Base-by-base conservation (phyloP, 2,329 filamentous ascomycete genomes). In the Stagonosporopsis cucurbitacearum region DNA sequence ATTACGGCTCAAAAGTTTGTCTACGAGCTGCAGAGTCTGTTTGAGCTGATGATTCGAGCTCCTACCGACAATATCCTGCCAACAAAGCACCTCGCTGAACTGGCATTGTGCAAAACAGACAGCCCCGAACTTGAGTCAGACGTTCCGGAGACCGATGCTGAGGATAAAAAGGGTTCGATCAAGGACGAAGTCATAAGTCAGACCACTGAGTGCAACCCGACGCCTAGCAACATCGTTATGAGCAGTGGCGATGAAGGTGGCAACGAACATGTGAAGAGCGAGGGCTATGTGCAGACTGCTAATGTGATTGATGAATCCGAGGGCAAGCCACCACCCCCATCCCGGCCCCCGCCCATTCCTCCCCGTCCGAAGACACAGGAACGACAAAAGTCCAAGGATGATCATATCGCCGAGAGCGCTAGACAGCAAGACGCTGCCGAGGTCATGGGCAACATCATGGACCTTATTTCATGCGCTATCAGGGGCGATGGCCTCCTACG, bases 381-480 rank as follows among this genome's bases (percentile, higher is more conserved):
- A 25, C 50, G 52, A 9, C 57, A 59, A 15, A 68, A 67, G 41
- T 63, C 61, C 8, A 68, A 60, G 12, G 67, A 82, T 20, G 79
- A 81, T 32, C 79, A 82, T 50, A 80, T 86, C 5, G 81, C 86
- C 64, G 79, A 84, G 37, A 84, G 83, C 17, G 84, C 91, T 30
- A 70, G 69, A 45, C 95, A 99, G 70, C 93, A 99, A 77, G 95
- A 99, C 76, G 94, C 97, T 4, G 92, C 92, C 12, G 95, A 99
- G 75, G 94, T 97, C 41, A 93, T 97, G 79, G 92, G 92, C 55
- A 95, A 94, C 67, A 90, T 96, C 23, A 86, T 97, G 55, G 92
- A 94, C 69, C 89, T 95, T 46, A 81, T 97, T n/a, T 90, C 95
- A 68, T 92, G 91, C 48, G 93, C 94, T 2, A 93, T 98, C 69